These are phyloP conservation scores for Pestalotiopsis sp. DNA, from an alignment of 2,329 filamentous ascomycete species.

Conservation along the genomic window DNA sequence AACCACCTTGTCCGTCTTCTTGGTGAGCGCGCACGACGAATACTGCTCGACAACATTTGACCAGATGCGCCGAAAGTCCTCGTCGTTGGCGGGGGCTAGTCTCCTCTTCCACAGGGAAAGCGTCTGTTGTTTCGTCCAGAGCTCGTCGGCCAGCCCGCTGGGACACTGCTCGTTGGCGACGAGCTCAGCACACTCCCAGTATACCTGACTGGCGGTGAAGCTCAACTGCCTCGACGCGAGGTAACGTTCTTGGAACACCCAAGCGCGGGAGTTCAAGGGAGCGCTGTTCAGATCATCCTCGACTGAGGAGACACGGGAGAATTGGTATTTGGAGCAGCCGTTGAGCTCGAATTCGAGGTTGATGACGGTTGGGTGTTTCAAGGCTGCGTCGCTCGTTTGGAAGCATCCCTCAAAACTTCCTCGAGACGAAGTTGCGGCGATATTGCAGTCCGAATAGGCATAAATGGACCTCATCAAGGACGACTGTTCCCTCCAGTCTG, in stretches of 20 bases:
- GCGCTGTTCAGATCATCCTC: background rate
- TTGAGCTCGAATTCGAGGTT: background rate
- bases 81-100: background rate
- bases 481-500: constrained; percentile 11
- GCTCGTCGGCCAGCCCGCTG: background rate
- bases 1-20: background rate
- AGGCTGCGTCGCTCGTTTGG: background rate
- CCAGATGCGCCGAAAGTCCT: background rate
- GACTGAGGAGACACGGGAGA: background rate
- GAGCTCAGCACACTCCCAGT: background rate
- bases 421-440: background rate
- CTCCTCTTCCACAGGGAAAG: background rate
- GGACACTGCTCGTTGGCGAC: background rate
- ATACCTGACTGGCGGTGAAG: background rate
- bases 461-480: constrained; percentile 9
- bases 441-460: constrained; percentile 1
- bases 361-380: background rate
- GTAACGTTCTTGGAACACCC: background rate
- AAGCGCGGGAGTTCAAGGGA: background rate
- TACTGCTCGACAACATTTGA: background rate
- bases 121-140: background rate
- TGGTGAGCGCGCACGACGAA: background rate
- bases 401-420: background rate
- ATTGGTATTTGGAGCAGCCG: background rate
- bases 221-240: background rate